Base-by-base conservation (phyloP, 352 stramenopile genomes). In the Globisporangium polare region DNA sequence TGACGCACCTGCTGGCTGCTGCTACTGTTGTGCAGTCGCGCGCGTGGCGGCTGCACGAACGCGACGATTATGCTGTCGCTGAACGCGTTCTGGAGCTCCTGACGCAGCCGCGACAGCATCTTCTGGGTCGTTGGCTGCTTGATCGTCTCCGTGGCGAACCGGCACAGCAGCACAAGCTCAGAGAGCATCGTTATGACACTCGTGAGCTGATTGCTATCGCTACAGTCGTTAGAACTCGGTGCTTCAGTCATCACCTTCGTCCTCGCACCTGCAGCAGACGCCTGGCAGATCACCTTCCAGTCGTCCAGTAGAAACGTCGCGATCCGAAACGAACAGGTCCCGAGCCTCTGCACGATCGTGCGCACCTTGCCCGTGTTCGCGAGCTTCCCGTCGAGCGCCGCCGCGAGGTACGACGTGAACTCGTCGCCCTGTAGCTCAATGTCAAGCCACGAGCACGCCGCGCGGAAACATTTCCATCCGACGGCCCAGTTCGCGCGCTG, bases 381-480 rank as follows among this genome's bases (percentile, higher is more conserved):
- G 7, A 92, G 61, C 31, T 74, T 71, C 31, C 84, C 80, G 37
- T 95, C 86, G 1, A 95, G 73, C 5, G 82, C 84, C 22, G 79
- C 53, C 8, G 74, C 71, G 39, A 95, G 68, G 27, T 76, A 72
- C 5, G 64, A 52, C 7, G 78, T 64, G 29, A 77, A 67, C 0
- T 62, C 41, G 20, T 74, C 75, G 20, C 67, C 67, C 12, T 62
- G 39, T 41, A 84, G 46, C 6, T 49, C 39, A 4, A 92, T 58
- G 20, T 92, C 60, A 53, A 91, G 64, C 78, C 76, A 90, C 45
- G 71, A 68, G 26, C 76, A 88, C 3, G 75, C 73, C 2, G 71
- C 68, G 1, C 75, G 80, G 61, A 93, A 89, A 53, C 80, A 90
- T 27, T 79, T 71, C 84, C 84, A 93, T 9, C 80, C 80, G n/a